Base-by-base conservation (phyloP, 345 rosid species). In the Citrus hindsii region DNA sequence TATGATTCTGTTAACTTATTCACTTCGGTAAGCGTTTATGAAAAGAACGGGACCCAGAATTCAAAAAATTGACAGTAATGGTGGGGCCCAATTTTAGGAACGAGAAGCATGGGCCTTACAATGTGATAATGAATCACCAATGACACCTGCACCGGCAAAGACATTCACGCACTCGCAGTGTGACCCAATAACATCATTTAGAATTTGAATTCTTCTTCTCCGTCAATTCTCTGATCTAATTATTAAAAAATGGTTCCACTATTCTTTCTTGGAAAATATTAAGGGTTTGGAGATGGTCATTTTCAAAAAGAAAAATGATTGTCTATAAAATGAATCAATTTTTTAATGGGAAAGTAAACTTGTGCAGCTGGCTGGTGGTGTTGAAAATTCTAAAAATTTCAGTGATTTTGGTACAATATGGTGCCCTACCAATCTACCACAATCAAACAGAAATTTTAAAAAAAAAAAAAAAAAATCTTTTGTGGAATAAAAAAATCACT, bases 231-330 rank as follows among this genome's bases (percentile, higher is more conserved):
- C 19, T 13, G 9, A 32, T 7, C 9, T 22, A 6, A 69, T 12
- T 22, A 22, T 40, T n/a, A 42, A 27, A 27, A 28, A 13, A 7
- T 4, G 25, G 7, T 51, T 53, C 22, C 25, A 18, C 35, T 42
- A 27, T 74, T 18, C 59, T 9, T 27, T 18, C 56, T 40, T 60
- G 21, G 22, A 24, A 27, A n/a, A 61, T 18, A 6, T 6, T 51
- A 65, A 70, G 6, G 16, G 53, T 75, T 75, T 58, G 82, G 77
- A 46, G 77, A 70, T 22, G 30, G 82, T 79, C 82, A 42, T 74
- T 78, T 82, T 82, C 84, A 78, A 28, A 32, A 25, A 53, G 51
- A 53, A 30, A 30, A 30, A 53, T 46, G 51, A 65, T 35, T 0
- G 35, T 12, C 13, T 38, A 33, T 53, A 21, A 67, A 4, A 40